Evolutionary conservation across 225 moss, liverwort and hornwort species (phyloP).

Genomic region (Bryoerythrophyllum caledonicum): DNA sequence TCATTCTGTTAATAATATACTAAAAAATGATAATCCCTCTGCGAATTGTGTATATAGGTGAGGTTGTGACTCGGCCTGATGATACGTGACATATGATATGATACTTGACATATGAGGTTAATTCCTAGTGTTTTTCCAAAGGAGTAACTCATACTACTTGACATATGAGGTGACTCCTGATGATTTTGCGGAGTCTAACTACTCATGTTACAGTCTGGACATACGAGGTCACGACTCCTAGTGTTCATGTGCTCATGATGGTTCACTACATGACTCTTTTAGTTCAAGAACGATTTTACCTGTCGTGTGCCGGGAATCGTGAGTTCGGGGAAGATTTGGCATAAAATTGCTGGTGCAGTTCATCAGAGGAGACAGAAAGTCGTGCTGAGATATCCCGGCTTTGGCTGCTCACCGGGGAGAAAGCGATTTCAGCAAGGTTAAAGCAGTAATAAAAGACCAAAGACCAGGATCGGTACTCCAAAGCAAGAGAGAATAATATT

Average conservation of each 20-base stretch:
- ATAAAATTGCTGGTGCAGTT: constrained; percentile 17
- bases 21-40: neutral
- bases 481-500: too few species aligned
- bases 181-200: neutral
- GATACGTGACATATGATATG: neutral
- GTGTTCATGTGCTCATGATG: neutral
- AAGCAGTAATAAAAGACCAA: too few species aligned
- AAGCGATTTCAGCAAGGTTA: neutral
- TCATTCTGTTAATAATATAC: neutral
- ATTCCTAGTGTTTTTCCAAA: too few species aligned
- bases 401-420: constrained; percentile 26
- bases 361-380: constrained; percentile 20
- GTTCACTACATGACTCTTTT: neutral
- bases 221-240: too few species aligned
- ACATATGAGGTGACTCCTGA: neutral
- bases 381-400: constrained; percentile 13
- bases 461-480: too few species aligned
- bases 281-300: constrained; percentile 7
- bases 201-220: too few species aligned
- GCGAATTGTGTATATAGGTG: neutral
- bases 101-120: neutral
- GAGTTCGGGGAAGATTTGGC: constrained; percentile 12
- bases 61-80: neutral
- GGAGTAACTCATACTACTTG: neutral
- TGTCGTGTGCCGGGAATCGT: constrained; percentile 16